Base-by-base conservation (phyloP, 2,329 filamentous ascomycete species). In the Colletotrichum sp. region DNA sequence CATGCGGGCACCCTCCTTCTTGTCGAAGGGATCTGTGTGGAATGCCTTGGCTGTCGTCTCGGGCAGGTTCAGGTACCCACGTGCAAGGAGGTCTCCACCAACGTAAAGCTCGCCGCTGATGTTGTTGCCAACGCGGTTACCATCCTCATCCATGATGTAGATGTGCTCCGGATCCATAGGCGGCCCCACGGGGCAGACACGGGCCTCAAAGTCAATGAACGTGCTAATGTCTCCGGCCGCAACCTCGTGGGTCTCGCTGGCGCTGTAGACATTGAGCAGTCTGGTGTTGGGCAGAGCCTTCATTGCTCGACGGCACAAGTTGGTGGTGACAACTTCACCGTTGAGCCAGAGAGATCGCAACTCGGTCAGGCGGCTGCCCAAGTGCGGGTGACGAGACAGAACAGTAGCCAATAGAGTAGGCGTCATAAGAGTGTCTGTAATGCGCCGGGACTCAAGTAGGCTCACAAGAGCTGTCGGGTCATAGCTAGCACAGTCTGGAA, bases 351-450 rank as follows among this genome's bases (percentile, higher is more conserved):
- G 84, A 0, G 93, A 94, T 60, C 90, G 91, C 72, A 96, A 86
- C 21, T 93, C 84, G 9, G 93, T 92, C 10, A 96, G 87, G 57
- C 91, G 89, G 30, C 88, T 85, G 21, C 90, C 91, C 68, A 96
- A 89, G 60, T 93, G 88, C 9, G 93, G 88, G 82, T 95, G 92
- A 59, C 94, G 90, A 2, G 93, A 89, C 21, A 96, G 89, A 4
- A 96, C 92, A 3, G 94, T 94, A 30, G 94, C 92, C 62, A 96
- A 88, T 16, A 96, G 89, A 0, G 95, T 96, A 0, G 95, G 95
- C 0, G 95, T 96, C 93, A 96, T 96, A 69, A 96, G 89, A 18
- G 95, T 96, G 82, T 96, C 95, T 18, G 94, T 96, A 79, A 96
- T 91, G 71, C 88, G 87, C 81, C 92, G 92, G 18, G 89, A 85